A percentile compares a stretch with the other conserved stretches of the same genome.
Conservation (phyloP, 2,329 filamentous ascomycete genomes). For the Fusarium longipes region DNA sequence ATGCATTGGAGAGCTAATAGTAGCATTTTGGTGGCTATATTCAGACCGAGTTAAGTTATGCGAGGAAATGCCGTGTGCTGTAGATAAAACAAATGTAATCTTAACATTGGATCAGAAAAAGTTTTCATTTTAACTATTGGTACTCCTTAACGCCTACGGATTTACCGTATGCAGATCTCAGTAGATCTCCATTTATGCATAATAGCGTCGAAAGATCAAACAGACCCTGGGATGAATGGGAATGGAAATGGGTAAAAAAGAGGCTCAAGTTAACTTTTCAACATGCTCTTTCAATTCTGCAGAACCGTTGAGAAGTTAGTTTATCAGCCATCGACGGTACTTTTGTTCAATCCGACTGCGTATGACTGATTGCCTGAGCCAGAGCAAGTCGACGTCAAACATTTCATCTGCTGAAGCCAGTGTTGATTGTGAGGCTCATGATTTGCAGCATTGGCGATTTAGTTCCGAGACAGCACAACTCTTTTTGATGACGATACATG, state of each 20-base stretch:
- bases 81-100: slow-evolving; percentile 29
- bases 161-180: slow-evolving; percentile 24
- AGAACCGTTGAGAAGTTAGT: slow-evolving; percentile 10
- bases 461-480: not conserved
- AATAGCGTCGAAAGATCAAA: not conserved
- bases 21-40: slow-evolving; percentile 1
- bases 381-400: not conserved
- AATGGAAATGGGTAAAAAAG: too few relatives aligned
- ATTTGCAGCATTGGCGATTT: not conserved
- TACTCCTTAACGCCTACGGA: too few relatives aligned
- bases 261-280: too few relatives aligned
- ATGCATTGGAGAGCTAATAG: slow-evolving; percentile 4
- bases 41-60: not conserved
- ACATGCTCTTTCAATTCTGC: not conserved
- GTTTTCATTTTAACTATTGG: too few relatives aligned
- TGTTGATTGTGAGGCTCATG: slow-evolving; percentile 3
- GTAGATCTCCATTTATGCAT: slow-evolving; percentile 29
- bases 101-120: slow-evolving; percentile 1
- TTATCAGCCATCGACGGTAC: not conserved
- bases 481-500: slow-evolving; percentile 5
- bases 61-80: slow-evolving; percentile 15
- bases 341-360: not conserved
- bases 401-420: not conserved
- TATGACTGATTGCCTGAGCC: not conserved
- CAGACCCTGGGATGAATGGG: not conserved